A percentile compares a stretch with the other conserved stretches of the same genome.
Evolutionary conservation across 73 alveolate species (phyloP).

Genomic region (Breviolum minutum): DNA sequence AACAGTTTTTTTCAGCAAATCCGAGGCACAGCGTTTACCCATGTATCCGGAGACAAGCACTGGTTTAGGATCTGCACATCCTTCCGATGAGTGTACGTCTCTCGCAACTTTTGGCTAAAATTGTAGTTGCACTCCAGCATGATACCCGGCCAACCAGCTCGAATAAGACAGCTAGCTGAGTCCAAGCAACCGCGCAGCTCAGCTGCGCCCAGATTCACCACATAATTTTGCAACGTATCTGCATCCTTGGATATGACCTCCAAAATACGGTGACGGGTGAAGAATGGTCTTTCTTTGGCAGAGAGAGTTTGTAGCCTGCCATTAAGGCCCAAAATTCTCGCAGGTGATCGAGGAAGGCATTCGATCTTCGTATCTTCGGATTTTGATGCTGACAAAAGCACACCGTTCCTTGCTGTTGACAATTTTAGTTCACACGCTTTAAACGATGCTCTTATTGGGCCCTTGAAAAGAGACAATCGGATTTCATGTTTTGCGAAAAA

Average conservation of each 20-base stretch:
- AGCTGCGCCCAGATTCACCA: constrained; percentile 48
- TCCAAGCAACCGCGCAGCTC: constrained; percentile 15
- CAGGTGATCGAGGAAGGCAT: constrained; percentile 13
- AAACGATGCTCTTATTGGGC: background rate
- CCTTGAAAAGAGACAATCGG: background rate
- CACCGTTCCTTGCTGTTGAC: background rate
- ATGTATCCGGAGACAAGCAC: background rate
- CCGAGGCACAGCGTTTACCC: background rate
- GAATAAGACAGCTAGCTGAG: constrained; percentile 32
- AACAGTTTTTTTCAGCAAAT: no score
- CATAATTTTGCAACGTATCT: background rate
- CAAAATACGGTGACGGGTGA: constrained; percentile 26
- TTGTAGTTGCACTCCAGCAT: constrained; percentile 17
- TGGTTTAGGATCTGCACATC: constrained; percentile 29
- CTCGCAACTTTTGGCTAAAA: background rate
- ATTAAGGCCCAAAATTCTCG: constrained; percentile 8
- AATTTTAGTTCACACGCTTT: background rate
- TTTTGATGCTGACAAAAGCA: constrained; percentile 17
- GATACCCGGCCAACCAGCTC: constrained; percentile 2
- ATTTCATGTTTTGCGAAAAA: background rate
- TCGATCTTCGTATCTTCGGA: background rate
- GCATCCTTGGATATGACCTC: background rate
- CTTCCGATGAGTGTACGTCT: background rate
- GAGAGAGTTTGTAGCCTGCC: background rate
- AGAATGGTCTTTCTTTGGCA: background rate